Evolutionary conservation across 169 alveolate species (phyloP).

Genomic region (Eimeria falciformis): DNA sequence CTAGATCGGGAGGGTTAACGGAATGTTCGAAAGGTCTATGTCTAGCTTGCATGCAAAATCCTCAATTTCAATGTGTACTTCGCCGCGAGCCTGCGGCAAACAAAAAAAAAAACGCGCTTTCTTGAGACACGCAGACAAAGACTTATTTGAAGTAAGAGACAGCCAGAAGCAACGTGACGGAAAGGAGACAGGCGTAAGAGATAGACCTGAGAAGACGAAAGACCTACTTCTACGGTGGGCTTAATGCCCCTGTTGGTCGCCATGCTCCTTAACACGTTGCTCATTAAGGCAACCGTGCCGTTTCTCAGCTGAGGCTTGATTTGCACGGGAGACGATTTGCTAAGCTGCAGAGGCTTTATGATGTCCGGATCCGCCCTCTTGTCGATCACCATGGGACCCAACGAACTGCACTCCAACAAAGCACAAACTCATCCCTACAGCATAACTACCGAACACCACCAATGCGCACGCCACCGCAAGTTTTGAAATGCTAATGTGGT

Average conservation of each 20-base stretch:
- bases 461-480: not conserved
- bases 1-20: not conserved
- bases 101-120: not conserved
- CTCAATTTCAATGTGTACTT: conserved; percentile 2
- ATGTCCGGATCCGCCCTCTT: conserved; percentile 8
- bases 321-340: conserved; percentile 16
- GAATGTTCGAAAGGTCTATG: not conserved
- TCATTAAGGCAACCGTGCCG: not conserved
- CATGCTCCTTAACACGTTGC: not conserved
- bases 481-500: not conserved
- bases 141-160: not conserved
- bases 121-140: not conserved
- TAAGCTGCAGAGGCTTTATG: not conserved
- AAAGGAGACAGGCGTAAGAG: not conserved
- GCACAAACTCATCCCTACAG: not conserved
- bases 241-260: not conserved
- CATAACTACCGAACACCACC: not conserved
- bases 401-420: conserved; percentile 16
- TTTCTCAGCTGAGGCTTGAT: not conserved
- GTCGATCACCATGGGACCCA: conserved; percentile 57
- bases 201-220: not conserved
- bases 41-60: not conserved
- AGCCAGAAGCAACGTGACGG: not conserved
- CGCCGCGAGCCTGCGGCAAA: conserved; percentile 36
- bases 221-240: not conserved